Base-by-base conservation (phyloP, 768 basidiomycete genomes). In the Goffeauzyma gilvescens region DNA sequence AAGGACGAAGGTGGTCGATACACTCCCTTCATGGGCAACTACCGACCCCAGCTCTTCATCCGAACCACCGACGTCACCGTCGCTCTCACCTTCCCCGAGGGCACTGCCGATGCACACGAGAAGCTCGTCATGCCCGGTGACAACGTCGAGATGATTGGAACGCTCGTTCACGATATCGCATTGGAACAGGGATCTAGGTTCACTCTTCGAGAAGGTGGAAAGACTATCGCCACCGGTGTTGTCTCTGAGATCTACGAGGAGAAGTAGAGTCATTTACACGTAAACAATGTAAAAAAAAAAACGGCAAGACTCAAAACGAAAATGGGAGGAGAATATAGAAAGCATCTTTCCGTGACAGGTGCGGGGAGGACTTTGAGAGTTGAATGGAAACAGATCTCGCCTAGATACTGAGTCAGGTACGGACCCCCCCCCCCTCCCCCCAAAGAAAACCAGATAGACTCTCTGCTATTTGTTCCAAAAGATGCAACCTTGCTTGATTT, bases 111-210 rank as follows among this genome's bases (percentile, higher is more conserved):
- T 52, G 75, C 81, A 14, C 72, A 74, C 41, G 81, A 86, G 56
- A 89, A 84, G 66, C 87, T 90, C 79, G 85, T 95, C 53, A 89
- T 93, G 84, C 90, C 90, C 37, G 90, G 90, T 48, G 90, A 96
- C 68, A 90, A 90, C 56, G 78, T 96, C 41, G 87, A 93, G 66
- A 78, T 96, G 70, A 71, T 83, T 42, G 84, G 82, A 60, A 69
- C 73, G 21, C 72, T 95, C 27, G 72, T 78, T 20, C 76, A 78
- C 55, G 84, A 89, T 57, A 78, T 93, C 49, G 86, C 86, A 18
- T 73, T 81, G 32, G 90, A 95, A 65, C 72, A 76, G 50, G 86
- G 90, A 40, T 77, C 79, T 46, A 75, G 87, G 39, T 93, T 95
- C 68, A 95, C 89, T 20, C 74, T 93, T 46, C 79, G 87, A 52